phyloP scores from a whole-genome alignment of 805 yeast genomes.

The Ogataea ramenticola region DNA sequence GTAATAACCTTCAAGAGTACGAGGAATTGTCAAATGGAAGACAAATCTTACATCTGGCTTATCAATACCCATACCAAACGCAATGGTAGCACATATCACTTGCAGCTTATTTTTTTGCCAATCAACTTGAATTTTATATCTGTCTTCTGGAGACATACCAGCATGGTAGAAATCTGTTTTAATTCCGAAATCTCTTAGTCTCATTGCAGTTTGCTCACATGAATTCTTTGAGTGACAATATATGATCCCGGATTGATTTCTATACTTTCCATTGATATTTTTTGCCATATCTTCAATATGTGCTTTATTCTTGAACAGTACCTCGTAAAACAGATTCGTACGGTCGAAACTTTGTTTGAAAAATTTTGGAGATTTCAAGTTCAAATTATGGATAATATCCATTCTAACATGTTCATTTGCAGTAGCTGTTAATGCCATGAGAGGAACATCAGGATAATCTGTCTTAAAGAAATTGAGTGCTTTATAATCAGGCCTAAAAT shows the following conservation, averaged over 20 bases:
- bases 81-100: constrained; percentile 93
- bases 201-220: constrained; percentile 74
- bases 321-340: constrained; percentile 74
- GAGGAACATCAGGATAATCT: constrained; percentile 72
- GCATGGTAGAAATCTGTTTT: constrained; percentile 81
- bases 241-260: constrained; percentile 71
- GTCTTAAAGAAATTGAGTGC: constrained; percentile 65
- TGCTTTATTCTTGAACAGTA: constrained; percentile 54
- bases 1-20: constrained; percentile 91
- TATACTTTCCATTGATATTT: constrained; percentile 44
- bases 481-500: constrained; percentile 93
- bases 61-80: constrained; percentile 99
- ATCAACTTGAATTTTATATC: constrained; percentile 59
- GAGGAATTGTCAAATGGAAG: constrained; percentile 78
- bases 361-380: constrained; percentile 51
- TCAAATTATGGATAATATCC: constrained; percentile 78
- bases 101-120: constrained; percentile 76
- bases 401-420: constrained; percentile 85
- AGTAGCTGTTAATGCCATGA: constrained; percentile 96
- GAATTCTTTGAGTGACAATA: constrained; percentile 88
- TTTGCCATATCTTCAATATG: constrained; percentile 51
- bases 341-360: constrained; percentile 91
- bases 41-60: constrained; percentile 93
- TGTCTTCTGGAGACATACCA: constrained; percentile 78
- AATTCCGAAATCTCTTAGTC: constrained; percentile 54